Evolutionary conservation across 2,329 filamentous ascomycete species (phyloP), one percentile per base, ranked within the genome.

Genomic region (Teratosphaeria destructans): DNA sequence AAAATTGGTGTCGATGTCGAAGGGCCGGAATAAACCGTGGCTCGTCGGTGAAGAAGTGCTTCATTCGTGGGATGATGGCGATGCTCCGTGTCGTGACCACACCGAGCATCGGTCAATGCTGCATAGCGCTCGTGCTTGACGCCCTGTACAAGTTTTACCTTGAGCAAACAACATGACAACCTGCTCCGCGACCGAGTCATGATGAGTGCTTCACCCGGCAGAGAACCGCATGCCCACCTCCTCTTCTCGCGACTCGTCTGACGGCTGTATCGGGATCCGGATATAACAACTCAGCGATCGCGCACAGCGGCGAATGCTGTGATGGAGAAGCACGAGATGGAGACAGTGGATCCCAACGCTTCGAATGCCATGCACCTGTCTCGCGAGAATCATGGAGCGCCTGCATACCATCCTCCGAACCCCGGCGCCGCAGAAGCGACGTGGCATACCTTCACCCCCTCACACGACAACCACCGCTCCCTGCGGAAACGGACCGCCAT

Each of bases 401-500:
- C 37, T 43, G 37, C 8, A 14, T n/a, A 43, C 37, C 37, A 43
- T 2, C 10, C 14, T 5, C 11, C 37, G 19, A n/a, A 49, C 26
- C 3, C 5, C 8, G 43, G 54, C 54, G 16, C 11, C 26, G 23
- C 10, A 14, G 11, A 32, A 26, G 10, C 23, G 1, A 54, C 12
- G 7, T 57, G 55, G 59, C 43, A 39, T 8, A 27, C 52, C 27
- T 64, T 61, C 53, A 26, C 39, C 4, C 59, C 55, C 5, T 57
- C 53, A 14, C 47, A 58, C 55, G 54, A 61, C 27, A 59, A 60
- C 27, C 43, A 62, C 37, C 39, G 59, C 6, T 60, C 60, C 12
- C 49, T 58, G 1, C 57, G 61, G 12, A 56, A 61, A 16, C 57
- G 61, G 5, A 57, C 57, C 19, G 39, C 55, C 4, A 29, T 52